Evolutionary conservation across 2,329 filamentous ascomycete genomes (phyloP), one percentile per base, ranked within the genome.

Genomic region (Scorias spongiosa): DNA sequence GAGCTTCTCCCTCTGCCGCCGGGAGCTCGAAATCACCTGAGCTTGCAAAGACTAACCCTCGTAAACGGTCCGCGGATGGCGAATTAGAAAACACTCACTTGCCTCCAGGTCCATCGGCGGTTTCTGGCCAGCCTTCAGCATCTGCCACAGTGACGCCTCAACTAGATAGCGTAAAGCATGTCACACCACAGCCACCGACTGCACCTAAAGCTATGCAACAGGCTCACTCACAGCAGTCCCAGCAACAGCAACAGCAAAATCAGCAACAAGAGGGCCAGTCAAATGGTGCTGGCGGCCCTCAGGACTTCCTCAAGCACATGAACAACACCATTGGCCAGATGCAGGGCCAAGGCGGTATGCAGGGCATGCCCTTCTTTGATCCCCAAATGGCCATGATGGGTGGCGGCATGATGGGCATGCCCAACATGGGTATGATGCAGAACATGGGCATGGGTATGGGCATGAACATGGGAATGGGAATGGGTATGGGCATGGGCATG

Each of bases 41-140:
- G 43, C 56, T 54, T 53, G 56, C 56, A 52, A 91, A 84, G 66
- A 15, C 38, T 11, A 40, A 40, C 38, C 14, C 14, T 3, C 38
- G 38, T 28, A 98, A 96, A 67, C 78, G 91, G 17, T 75, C 82
- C 10, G 86, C 87, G 11, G 85, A 89, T 30, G 81, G 87, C 42
- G 71, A 77, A 29, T 63, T 72, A 43, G 64, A 63, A 41, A 68
- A 63, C 45, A 55, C 63, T 39, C 60, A 63, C 17, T 63, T 62
- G 14, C 62, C 63, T 7, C 63, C 64, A 3, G 66, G 64, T 10
- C 68, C 69, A 10, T 64, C 65, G 42, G 67, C 59, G 38, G 41
- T 46, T 29, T 53, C 61, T 51, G 54, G 58, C 52, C 48, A 58
- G 59, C 49, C 62, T 59, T 53, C 54, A 41, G 45, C 60, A 49